Base-by-base conservation (phyloP, 1,284 basidiomycete genomes). In the Ganoderma meredithae region DNA sequence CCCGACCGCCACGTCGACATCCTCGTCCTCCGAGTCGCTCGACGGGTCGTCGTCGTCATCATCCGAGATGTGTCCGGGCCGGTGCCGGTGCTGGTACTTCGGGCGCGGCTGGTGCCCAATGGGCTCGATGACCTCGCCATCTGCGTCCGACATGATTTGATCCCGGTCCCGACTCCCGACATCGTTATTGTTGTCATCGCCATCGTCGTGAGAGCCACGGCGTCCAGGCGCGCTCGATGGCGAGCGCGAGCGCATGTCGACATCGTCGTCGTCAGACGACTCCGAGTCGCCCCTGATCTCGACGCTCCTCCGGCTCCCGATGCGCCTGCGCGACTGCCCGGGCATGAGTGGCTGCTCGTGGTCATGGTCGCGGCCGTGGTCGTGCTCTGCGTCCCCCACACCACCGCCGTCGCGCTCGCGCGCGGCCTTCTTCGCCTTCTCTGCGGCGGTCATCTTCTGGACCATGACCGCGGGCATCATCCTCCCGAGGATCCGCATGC, bases 221-320 rank as follows among this genome's bases (percentile, higher is more conserved):
- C 9, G 60, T 43, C 44, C 43, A 5, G 36, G 40, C 9, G 31
- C 36, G 22, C 56, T 17, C 47, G 67, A 44, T 41, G 39, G 27
- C 10, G 43, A 27, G 33, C 44, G 19, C 52, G 66, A 19, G 65
- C 39, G 52, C 15, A 63, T 69, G 49, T 72, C 73, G 22, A 69
- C 67, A 58, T 76, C 76, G 44, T 56, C 52, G 44, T 56, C 52
- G 6, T 53, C 41, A 6, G 36, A 36, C 70, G 75, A 76, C 72
- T 78, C 77, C 6, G 75, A 71, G 60, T 78, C 77, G 1, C 76
- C 77, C 15, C 69, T 63, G 39, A 79, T 74, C 52, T 72, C 72
- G 19, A 73, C 62, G 31, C 60, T 66, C 36, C 25, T 63, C 8
- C 17, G 58, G 63, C 52, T 58, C 43, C 44, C 76, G 9, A 73